Conservation (phyloP, 2,329 filamentous ascomycete species). For the Parafenestella ontariensis region DNA sequence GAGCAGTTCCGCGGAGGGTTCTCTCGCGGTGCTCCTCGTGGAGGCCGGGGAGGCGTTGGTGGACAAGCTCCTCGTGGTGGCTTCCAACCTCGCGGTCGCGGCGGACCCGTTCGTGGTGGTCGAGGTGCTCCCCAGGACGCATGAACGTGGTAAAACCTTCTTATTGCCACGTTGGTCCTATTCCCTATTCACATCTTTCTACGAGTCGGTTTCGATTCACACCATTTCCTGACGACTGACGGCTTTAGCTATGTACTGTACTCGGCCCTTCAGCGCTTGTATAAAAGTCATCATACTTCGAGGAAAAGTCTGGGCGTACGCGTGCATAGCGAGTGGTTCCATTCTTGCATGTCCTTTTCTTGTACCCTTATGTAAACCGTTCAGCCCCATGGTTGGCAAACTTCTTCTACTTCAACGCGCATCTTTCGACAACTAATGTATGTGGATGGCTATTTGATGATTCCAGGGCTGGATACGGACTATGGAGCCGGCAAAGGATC, state of each 20-base stretch:
- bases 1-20: conserved; percentile 45
- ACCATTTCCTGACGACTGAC: conserved; percentile 45
- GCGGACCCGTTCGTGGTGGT: conserved; percentile 65
- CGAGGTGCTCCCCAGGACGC: conserved; percentile 46
- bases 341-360: conserved; percentile 40
- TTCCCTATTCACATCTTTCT: conserved; percentile 13
- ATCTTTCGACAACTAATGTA: conserved; percentile 35
- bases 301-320: conserved; percentile 46
- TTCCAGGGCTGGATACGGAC: conserved; percentile 23
- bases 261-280: conserved; percentile 43
- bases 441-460: conserved; percentile 37
- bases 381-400: conserved; percentile 30
- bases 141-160: conserved; percentile 22
- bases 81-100: conserved; percentile 74
- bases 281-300: conserved; percentile 47
- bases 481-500: conserved; percentile 20
- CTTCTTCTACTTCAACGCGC: conserved; percentile 33
- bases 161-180: conserved; percentile 7
- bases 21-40: conserved; percentile 55
- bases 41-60: conserved; percentile 67
- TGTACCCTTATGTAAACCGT: conserved; percentile 39
- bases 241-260: conserved; percentile 48
- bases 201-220: conserved; percentile 17
- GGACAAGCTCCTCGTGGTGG: conserved; percentile 70
- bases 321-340: conserved; percentile 49